Evolutionary conservation across 805 yeast species (phyloP), one percentile per base, ranked within the genome.

Genomic region (Candida incommunis): DNA sequence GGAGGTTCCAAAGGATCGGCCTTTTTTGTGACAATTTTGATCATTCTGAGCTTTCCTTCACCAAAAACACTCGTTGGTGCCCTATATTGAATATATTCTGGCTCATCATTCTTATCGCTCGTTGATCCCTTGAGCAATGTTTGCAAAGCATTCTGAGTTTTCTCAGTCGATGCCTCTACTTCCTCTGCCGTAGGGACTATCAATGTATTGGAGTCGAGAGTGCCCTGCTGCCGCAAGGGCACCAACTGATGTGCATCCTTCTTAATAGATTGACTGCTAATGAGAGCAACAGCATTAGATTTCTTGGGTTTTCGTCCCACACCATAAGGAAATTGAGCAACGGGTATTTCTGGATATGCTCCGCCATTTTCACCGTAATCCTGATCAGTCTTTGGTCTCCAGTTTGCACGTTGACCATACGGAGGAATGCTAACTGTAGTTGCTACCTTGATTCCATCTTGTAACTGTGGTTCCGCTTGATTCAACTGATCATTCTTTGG

Each of bases 1-100:
- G 88, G 78, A 0, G 96, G 96, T 27, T 84, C 76, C 72, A 88
- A 71, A 0, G 97, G 97, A 63, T 90, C 97, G 41, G 72, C 70
- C 48, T 77, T 72, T 41, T 68, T 72, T 45, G 80, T 84, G 13
- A 78, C 76, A 40, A 88, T 76, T 53, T 78, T 78, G 23, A 87
- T 71, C 3, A 71, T 64, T 46, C 84, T 62, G 47, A 55, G 50
- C 16, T 50, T 43, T 9, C 50, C 51, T 16, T 58, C 62, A 7
- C 64, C 58, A 22, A 65, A 51, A 18, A 63, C 56, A 41, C 65
- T 63, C 4, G 69, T 54, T 1, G 73, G 72, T 1, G 70, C 69
- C n/a, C n/a, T n/a, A 54, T 68, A 74, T 40, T 68, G 63, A 26
- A 71, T 62, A 52, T 63, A 74, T 2, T 71, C 65, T 0, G 78